Evolutionary conservation across 2,329 filamentous ascomycete species (phyloP), one percentile per base, ranked within the genome.

Genomic region (Colletotrichum sojae): DNA sequence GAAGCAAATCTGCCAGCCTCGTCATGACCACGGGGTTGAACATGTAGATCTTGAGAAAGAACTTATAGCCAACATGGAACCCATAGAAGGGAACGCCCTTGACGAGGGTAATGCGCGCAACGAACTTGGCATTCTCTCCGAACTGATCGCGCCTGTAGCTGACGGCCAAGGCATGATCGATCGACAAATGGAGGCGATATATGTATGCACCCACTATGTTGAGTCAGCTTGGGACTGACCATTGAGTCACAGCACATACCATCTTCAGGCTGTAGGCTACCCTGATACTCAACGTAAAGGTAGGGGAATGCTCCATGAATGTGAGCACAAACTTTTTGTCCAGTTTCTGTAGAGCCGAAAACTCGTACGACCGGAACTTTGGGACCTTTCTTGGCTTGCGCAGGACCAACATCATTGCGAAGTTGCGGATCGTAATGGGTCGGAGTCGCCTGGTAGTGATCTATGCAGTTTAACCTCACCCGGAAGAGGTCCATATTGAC

Each of bases 71-170:
- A 59, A 98, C 94, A 80, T 97, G 88, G 77, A 96, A 98, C 18
- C 96, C 97, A 78, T 97, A 99, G 82, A 98, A 99, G 0, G 97
- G 96, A 20, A 97, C 86, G 4, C 94, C 96, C 79, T 99, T 98
- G 71, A 97, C 92, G 5, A 98, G 84, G 6, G 93, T 95, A 76
- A 99, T 94, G 73, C 97, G 92, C 27, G 94, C 95, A 45, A 98
- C 94, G 77, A 92, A 98, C 75, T 81, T 86, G 16, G 87, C 85
- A 49, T 88, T 87, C 70, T 90, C 91, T 61, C 88, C 88, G 76
- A 92, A 88, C 36, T 89, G 85, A 80, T 95, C 93, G 57, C 91
- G 90, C 62, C 94, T 90, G 78, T 96, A 98, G 78, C 92, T 95
- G 52, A 95, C 86, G 20, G 94, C 93, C 54, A 99, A 84, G 0